Evolutionary conservation across 2,329 filamentous ascomycete genomes (phyloP).

Genomic region (Pyrenophora teres): DNA sequence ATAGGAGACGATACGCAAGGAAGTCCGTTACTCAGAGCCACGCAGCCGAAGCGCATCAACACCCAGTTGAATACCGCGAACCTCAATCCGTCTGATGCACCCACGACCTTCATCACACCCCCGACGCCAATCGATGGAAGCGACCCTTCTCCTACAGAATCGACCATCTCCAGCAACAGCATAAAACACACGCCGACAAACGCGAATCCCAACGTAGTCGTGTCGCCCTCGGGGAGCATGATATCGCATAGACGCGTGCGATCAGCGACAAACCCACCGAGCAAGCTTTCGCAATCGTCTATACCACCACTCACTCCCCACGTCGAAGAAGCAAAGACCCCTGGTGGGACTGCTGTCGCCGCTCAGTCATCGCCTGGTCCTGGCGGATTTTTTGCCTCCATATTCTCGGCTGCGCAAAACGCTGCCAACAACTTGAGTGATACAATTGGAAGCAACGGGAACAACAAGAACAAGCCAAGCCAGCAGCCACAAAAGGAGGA

Average conservation of each 20-base stretch:
- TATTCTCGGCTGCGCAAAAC: conserved; percentile 91
- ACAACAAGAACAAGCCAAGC: conserved; percentile 56
- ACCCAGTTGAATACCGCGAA: conserved; percentile 41
- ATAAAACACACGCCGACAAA: conserved; percentile 38
- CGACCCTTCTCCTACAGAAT: conserved; percentile 41
- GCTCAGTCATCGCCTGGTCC: conserved; percentile 54
- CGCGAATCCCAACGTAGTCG: conserved; percentile 58
- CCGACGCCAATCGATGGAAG: conserved; percentile 63
- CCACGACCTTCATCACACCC: conserved; percentile 65
- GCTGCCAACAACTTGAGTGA: conserved; percentile 77
- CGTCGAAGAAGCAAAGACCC: conserved; percentile 68
- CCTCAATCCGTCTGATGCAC: conserved; percentile 51
- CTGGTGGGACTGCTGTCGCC: conserved; percentile 58
- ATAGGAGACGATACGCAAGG: conserved; percentile 39
- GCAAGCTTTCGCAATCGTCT: conserved; percentile 82
- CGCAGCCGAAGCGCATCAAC: conserved; percentile 45
- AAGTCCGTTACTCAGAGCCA: conserved; percentile 28
- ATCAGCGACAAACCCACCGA: conserved; percentile 67
- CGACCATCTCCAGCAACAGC: conserved; percentile 30
- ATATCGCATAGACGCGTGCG: conserved; percentile 71
- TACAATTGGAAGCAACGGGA: conserved; percentile 70
- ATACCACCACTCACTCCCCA: conserved; percentile 72
- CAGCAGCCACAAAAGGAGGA: conserved; percentile 39
- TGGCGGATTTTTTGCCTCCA: conserved; percentile 82
- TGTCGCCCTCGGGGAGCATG: conserved; percentile 70